Evolutionary conservation across 371 early-diverging fungal species (phyloP).

Genomic region (Choanephora cucurbitarum): DNA sequence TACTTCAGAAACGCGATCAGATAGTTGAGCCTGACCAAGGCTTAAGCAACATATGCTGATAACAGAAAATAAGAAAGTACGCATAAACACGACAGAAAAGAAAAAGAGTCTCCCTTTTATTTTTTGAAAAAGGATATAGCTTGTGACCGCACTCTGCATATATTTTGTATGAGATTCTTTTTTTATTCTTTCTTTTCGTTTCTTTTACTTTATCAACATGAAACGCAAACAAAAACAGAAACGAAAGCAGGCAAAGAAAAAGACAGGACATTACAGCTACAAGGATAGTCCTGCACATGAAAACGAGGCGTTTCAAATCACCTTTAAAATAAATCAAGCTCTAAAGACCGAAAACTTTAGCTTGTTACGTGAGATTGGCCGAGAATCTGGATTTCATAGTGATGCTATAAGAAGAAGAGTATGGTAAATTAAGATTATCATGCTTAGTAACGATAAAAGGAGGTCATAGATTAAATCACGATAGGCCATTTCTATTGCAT

Average conservation of each 20-base stretch:
- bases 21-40: slow-evolving; percentile 6
- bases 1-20: slow-evolving; percentile 23
- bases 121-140: no score
- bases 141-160: slow-evolving; percentile 2
- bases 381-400: slow-evolving; percentile 31
- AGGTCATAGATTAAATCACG: neutral
- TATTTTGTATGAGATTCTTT: no score
- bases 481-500: slow-evolving; percentile 55
- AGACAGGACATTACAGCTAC: slow-evolving; percentile 3
- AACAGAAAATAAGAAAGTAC: neutral
- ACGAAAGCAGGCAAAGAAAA: slow-evolving; percentile 16
- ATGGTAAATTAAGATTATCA: slow-evolving; percentile 44
- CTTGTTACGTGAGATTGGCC: slow-evolving; percentile 50
- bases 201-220: slow-evolving; percentile 19
- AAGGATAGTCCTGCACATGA: slow-evolving; percentile 30
- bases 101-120: no score
- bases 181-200: neutral
- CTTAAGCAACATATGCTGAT: neutral
- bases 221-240: slow-evolving; percentile 25
- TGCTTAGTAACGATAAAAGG: neutral
- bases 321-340: slow-evolving; percentile 56
- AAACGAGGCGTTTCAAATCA: slow-evolving; percentile 39
- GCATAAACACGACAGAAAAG: slow-evolving; percentile 4
- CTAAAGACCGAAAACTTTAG: slow-evolving; percentile 46
- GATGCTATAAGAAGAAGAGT: slow-evolving; percentile 38